Conservation (phyloP, 2,329 filamentous ascomycete genomes). For the Hirsutella thompsonii region DNA sequence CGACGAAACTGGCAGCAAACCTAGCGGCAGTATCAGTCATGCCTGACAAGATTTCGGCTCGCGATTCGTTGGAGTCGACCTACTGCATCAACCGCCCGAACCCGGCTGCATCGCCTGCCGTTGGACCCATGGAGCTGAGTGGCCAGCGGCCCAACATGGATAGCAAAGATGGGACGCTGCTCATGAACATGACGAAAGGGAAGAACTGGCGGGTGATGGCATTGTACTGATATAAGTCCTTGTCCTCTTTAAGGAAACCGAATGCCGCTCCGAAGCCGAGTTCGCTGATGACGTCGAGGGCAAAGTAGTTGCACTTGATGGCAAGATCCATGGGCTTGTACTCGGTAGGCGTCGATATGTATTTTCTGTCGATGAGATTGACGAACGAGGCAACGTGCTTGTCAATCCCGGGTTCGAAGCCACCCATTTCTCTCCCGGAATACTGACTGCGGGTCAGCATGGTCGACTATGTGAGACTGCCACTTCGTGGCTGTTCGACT, state of each 20-base stretch:
- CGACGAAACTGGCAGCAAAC: conserved; percentile 15
- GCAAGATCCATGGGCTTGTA: conserved; percentile 4
- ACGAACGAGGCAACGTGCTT: conserved; percentile 5
- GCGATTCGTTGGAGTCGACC: neutral
- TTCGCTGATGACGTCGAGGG: conserved; percentile 40
- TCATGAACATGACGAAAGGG: conserved; percentile 5
- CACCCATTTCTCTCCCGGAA: conserved; percentile 32
- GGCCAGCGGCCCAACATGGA: conserved; percentile 1
- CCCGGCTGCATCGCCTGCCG: neutral
- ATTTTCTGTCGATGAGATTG: conserved; percentile 4
- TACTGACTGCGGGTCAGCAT: conserved; percentile 27
- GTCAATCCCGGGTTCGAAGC: conserved; percentile 28
- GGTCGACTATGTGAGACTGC: neutral
- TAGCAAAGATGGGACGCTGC: conserved; percentile 4
- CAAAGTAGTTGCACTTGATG: conserved; percentile 39
- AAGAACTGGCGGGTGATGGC: conserved; percentile 19
- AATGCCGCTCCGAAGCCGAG: conserved; percentile 37
- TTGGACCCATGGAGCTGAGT: neutral
- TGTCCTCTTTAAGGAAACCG: conserved; percentile 31
- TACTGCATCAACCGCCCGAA: conserved; percentile 1
- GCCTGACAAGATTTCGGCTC: too few species aligned
- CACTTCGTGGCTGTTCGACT: conserved; percentile 1
- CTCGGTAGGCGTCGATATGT: conserved; percentile 1
- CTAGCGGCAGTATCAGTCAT: too few species aligned
- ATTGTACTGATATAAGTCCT: conserved; percentile 34